Percentiles rank a stretch among this genome's conserved stretches.
Conservation (phyloP, 169 alveolate genomes). For the Babesia caballi region DNA sequence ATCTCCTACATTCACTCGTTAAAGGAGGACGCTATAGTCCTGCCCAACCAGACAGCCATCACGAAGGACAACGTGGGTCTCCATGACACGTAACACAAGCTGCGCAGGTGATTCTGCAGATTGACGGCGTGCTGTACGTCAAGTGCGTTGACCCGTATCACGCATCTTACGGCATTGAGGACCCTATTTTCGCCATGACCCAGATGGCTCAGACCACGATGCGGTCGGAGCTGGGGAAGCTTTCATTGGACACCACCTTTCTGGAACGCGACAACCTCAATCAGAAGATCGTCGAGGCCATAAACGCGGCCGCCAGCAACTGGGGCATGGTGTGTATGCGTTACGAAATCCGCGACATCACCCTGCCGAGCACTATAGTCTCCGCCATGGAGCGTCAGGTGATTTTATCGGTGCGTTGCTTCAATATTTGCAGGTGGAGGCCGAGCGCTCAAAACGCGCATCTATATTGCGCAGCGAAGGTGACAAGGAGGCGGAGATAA, state of each 20-base stretch:
- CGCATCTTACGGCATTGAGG: slow-evolving; percentile 92
- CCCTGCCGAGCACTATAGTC: slow-evolving; percentile 87
- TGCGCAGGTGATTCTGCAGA: slow-evolving; percentile 82
- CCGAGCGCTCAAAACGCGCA: slow-evolving; percentile 92
- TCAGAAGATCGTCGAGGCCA: slow-evolving; percentile 84
- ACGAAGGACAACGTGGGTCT: slow-evolving; percentile 90
- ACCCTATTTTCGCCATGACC: slow-evolving; percentile 89
- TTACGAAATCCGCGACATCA: slow-evolving; percentile 92
- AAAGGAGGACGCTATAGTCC: slow-evolving; percentile 89
- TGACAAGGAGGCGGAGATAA: slow-evolving; percentile 86
- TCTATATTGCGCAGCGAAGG: slow-evolving; percentile 91
- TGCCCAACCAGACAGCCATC: slow-evolving; percentile 91
- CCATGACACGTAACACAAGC: background rate
- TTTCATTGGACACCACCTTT: slow-evolving; percentile 92
- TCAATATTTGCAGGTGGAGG: slow-evolving; percentile 83
- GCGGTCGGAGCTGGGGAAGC: slow-evolving; percentile 94
- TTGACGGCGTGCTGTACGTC: slow-evolving; percentile 93
- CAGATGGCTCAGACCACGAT: slow-evolving; percentile 94
- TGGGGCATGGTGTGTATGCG: slow-evolving; percentile 94
- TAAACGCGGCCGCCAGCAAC: slow-evolving; percentile 86
- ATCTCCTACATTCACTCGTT: slow-evolving; percentile 89
- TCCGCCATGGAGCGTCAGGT: slow-evolving; percentile 91
- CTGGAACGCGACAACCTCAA: slow-evolving; percentile 91
- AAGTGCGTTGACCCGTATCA: slow-evolving; percentile 81
- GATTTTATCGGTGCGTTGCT: background rate